Percentiles rank a stretch among this genome's conserved stretches.
phyloP scores from a whole-genome alignment of 805 yeast species.

The Vanderwaltozyma verrucispora region DNA sequence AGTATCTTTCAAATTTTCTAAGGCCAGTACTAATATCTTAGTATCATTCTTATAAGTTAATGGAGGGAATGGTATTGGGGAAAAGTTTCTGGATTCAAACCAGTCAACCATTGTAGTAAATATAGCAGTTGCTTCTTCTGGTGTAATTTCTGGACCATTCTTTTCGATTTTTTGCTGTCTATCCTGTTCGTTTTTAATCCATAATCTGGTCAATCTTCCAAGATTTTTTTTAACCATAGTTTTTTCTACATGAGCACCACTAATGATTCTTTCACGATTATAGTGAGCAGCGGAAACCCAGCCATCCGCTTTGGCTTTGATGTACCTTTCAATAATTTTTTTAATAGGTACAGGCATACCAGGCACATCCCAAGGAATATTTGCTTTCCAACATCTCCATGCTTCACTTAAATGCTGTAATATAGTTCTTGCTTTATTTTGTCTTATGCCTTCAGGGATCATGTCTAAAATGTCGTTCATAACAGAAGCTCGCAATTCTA shows the following conservation, averaged over 20 bases:
- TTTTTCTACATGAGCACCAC: constrained; percentile 90
- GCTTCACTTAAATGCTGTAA: constrained; percentile 94
- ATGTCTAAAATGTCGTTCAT: constrained; percentile 93
- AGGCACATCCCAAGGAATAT: constrained; percentile 95
- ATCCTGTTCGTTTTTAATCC: constrained; percentile 89
- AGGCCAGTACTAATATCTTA: constrained; percentile 75
- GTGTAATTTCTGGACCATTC: constrained; percentile 78
- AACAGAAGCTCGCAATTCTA: constrained; percentile 87
- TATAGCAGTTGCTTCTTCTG: constrained; percentile 80
- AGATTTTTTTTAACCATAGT: constrained; percentile 88
- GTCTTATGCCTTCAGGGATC: constrained; percentile 92
- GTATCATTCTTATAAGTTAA: constrained; percentile 87
- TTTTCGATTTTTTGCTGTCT: constrained; percentile 69
- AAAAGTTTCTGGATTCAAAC: constrained; percentile 75
- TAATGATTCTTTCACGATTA: constrained; percentile 77
- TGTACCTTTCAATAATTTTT: constrained; percentile 75
- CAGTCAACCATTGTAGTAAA: constrained; percentile 85
- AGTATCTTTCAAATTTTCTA: constrained; percentile 77
- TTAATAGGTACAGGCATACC: constrained; percentile 90
- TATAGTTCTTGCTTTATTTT: constrained; percentile 75
- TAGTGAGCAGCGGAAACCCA: constrained; percentile 92
- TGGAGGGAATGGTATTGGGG: constrained; percentile 92
- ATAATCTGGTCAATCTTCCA: constrained; percentile 82
- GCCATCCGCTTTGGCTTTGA: constrained; percentile 92
- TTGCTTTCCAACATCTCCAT: constrained; percentile 99